Conservation (phyloP, 2,329 filamentous ascomycete species). For the Botryosphaeria agaves region DNA sequence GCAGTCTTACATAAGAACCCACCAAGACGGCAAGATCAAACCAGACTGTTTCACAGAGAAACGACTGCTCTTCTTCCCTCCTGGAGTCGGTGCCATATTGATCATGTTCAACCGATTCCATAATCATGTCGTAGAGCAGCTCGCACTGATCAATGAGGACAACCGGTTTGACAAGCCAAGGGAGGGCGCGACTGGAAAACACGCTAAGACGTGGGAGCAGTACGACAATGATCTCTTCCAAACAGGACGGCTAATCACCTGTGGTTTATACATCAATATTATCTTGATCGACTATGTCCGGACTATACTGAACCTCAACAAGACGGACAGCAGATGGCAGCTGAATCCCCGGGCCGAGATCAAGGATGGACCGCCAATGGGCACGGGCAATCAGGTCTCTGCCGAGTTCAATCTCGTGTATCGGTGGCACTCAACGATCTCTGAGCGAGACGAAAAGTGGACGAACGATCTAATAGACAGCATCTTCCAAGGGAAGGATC, state of each 20-base stretch:
- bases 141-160: constrained; percentile 74
- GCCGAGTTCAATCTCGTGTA: constrained; percentile 38
- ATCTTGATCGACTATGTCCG: constrained; percentile 36
- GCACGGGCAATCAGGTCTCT: constrained; percentile 32
- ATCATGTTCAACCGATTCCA: constrained; percentile 63
- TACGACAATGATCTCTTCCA: constrained; percentile 33
- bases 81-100: constrained; percentile 48
- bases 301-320: constrained; percentile 31
- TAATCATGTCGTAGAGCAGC: constrained; percentile 64
- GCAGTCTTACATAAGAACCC: constrained; percentile 47
- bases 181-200: constrained; percentile 25
- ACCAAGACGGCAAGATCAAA: constrained; percentile 50
- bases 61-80: constrained; percentile 47
- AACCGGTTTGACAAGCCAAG: constrained; percentile 59
- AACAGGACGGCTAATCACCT: constrained; percentile 32
- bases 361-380: constrained; percentile 18
- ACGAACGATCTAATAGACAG: constrained; percentile 19
- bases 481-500: constrained; percentile 9
- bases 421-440: constrained; percentile 30
- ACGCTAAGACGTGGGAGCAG: constrained; percentile 17
- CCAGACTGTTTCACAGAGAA: constrained; percentile 53
- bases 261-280: constrained; percentile 35
- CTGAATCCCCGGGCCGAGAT: constrained; percentile 25
- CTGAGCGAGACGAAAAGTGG: constrained; percentile 27
- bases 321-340: constrained; percentile 24